A percentile compares a stretch with the other conserved stretches of the same genome.
Evolutionary conservation across 2,329 filamentous ascomycete species (phyloP).

Genomic region (Paraconiothyrium brasiliense): DNA sequence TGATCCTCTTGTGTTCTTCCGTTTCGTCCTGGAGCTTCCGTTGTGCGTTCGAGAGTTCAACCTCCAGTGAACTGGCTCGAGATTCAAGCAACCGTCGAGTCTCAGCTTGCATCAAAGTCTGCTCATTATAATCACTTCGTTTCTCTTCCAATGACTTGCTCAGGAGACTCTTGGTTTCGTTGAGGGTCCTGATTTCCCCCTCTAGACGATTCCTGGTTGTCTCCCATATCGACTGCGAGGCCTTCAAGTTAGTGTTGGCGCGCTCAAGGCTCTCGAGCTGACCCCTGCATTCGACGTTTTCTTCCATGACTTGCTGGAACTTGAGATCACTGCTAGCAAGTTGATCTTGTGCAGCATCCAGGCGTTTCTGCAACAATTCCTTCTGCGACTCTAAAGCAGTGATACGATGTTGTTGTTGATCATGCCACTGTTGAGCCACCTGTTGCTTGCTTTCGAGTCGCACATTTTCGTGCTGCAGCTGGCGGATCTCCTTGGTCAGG

Average conservation of each 20-base stretch:
- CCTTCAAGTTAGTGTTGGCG: conserved; percentile 91
- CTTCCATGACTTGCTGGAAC: conserved; percentile 91
- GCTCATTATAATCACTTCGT: conserved; percentile 90
- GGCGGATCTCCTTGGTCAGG: conserved; percentile 81
- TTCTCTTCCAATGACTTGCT: conserved; percentile 84
- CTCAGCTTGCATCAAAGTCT: conserved; percentile 84
- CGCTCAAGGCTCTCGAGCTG: conserved; percentile 86
- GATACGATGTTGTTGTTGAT: conserved; percentile 90
- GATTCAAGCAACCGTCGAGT: conserved; percentile 79
- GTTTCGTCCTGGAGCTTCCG: conserved; percentile 83
- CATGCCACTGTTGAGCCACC: conserved; percentile 82
- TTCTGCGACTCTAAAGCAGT: conserved; percentile 86
- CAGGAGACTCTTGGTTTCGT: conserved; percentile 84
- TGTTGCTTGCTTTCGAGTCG: conserved; percentile 82
- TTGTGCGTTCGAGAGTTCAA: conserved; percentile 80
- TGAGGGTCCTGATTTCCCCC: conserved; percentile 85
- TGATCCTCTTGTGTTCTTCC: conserved; percentile 84
- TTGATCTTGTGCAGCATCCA: conserved; percentile 78
- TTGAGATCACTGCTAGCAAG: conserved; percentile 89
- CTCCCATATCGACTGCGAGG: conserved; percentile 94
- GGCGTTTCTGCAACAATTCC: conserved; percentile 83
- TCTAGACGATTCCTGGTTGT: conserved; percentile 88
- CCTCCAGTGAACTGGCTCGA: conserved; percentile 80
- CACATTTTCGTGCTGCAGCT: conserved; percentile 83
- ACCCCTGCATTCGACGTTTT: conserved; percentile 85